Conservation (phyloP, 2,329 filamentous ascomycete species). For the Colletotrichum somersetense region DNA sequence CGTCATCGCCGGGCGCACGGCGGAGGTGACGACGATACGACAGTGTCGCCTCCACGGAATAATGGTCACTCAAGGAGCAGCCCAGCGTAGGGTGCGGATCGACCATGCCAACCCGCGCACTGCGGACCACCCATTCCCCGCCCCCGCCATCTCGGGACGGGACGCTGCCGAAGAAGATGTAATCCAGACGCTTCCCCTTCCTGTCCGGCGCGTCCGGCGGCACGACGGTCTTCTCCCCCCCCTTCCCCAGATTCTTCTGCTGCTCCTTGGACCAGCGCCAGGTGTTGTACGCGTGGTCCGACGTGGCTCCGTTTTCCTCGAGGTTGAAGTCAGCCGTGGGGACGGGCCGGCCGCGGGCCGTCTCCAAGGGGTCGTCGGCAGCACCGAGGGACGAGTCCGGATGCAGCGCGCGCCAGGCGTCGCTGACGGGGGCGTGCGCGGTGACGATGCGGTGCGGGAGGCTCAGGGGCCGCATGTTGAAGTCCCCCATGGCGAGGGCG, state of each 20-base stretch:
- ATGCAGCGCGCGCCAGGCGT: slow-evolving; percentile 87
- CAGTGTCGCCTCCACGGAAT: slow-evolving; percentile 87
- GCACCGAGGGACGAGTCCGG: slow-evolving; percentile 86
- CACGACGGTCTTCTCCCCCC: slow-evolving; percentile 70
- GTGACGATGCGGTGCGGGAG: slow-evolving; percentile 87
- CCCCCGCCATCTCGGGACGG: slow-evolving; percentile 31
- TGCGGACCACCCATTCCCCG: slow-evolving; percentile 75
- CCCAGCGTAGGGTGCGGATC: slow-evolving; percentile 83
- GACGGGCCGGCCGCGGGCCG: slow-evolving; percentile 72
- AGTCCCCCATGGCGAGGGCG: slow-evolving; percentile 89
- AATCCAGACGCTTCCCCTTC: slow-evolving; percentile 89
- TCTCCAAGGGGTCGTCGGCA: slow-evolving; percentile 75
- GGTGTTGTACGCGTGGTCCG: slow-evolving; percentile 87
- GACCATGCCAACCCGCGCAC: slow-evolving; percentile 81
- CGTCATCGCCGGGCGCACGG: slow-evolving; percentile 32
- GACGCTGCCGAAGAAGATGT: slow-evolving; percentile 81
- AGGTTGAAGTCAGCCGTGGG: slow-evolving; percentile 86
- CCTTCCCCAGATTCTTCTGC: slow-evolving; percentile 75
- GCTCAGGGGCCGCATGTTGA: slow-evolving; percentile 94
- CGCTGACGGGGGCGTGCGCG: slow-evolving; percentile 80
- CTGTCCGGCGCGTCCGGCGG: slow-evolving; percentile 77
- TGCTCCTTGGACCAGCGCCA: slow-evolving; percentile 88
- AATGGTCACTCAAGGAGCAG: slow-evolving; percentile 95
- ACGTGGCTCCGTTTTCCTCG: slow-evolving; percentile 85
- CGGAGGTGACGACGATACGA: slow-evolving; percentile 58